These are phyloP conservation scores for Ascocoryne sarcoides DNA, from an alignment of 2,329 filamentous ascomycete species.

Conservation along the genomic window DNA sequence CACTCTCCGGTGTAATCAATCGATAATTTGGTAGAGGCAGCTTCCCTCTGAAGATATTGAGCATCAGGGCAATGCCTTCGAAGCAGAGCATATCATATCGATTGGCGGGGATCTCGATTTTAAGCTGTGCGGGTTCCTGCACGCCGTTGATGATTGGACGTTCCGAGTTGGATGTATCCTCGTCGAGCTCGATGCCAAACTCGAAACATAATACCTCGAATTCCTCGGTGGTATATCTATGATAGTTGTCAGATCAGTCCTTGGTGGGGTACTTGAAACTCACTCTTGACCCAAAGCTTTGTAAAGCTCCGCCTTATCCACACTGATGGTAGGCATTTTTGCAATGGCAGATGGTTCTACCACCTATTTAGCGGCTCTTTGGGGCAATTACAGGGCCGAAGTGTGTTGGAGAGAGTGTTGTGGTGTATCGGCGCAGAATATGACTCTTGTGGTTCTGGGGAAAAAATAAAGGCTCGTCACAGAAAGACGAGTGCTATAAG, in stretches of 20 bases:
- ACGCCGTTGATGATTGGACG: conserved; percentile 67
- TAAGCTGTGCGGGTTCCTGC: conserved; percentile 84
- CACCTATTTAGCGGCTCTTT: conserved; percentile 5
- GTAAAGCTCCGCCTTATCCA: conserved; percentile 94
- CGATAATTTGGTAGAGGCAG: conserved; percentile 70
- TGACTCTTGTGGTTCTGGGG: conserved; percentile 12
- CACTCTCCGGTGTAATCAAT: conserved; percentile 61
- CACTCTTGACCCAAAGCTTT: conserved; percentile 85
- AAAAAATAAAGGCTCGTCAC: conserved; percentile 11
- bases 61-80: conserved; percentile 89
- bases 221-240: conserved; percentile 79
- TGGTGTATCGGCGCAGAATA: conserved; percentile 13
- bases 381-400: not conserved
- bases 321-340: conserved; percentile 90
- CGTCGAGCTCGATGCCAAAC: conserved; percentile 91
- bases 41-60: conserved; percentile 86
- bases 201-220: conserved; percentile 99
- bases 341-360: conserved; percentile 12
- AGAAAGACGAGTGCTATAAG: conserved; percentile 1
- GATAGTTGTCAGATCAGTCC: conserved; percentile 22
- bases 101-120: conserved; percentile 97
- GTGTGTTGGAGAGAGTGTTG: conserved; percentile 1
- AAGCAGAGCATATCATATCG: conserved; percentile 93
- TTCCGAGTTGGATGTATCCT: conserved; percentile 54
- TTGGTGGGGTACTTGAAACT: conserved; percentile 31